These are phyloP conservation scores for Graphilbum ipis-grandicollis DNA, from an alignment of 2,329 filamentous ascomycete species.

Conservation along the genomic window DNA sequence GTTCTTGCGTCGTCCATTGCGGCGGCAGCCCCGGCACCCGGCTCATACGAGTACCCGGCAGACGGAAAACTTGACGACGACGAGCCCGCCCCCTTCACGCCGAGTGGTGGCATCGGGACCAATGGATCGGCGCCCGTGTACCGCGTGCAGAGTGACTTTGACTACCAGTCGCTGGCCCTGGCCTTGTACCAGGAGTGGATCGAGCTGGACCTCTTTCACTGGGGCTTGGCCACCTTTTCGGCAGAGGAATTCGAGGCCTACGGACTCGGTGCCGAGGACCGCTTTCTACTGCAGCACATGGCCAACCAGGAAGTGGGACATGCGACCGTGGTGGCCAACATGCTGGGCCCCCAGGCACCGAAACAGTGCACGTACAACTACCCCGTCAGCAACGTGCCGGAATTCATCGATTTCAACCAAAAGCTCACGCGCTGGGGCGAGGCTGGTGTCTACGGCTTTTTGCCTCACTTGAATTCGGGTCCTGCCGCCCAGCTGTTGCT, in stretches of 20 bases:
- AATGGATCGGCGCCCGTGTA: no score
- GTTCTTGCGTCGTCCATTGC: no score
- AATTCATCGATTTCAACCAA: slow-evolving; percentile 72
- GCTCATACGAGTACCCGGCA: no score
- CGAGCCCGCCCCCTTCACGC: no score
- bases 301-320: slow-evolving; percentile 61
- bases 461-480: slow-evolving; percentile 59
- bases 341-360: slow-evolving; percentile 54
- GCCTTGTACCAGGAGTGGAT: slow-evolving; percentile 73
- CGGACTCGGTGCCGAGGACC: slow-evolving; percentile 52
- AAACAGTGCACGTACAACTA: slow-evolving; percentile 70
- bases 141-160: no score
- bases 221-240: slow-evolving; percentile 53
- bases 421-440: slow-evolving; percentile 74
- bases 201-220: slow-evolving; percentile 68
- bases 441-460: slow-evolving; percentile 64
- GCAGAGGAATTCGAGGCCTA: slow-evolving; percentile 50
- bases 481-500: slow-evolving; percentile 56
- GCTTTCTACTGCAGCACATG: slow-evolving; percentile 60
- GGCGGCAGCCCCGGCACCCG: no score
- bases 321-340: slow-evolving; percentile 59
- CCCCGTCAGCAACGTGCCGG: slow-evolving; percentile 54
- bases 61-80: no score
- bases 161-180: slow-evolving; percentile 48
- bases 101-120: no score